These are phyloP conservation scores for Plasmodium reichenowi DNA, from an alignment of 169 alveolate genomes.

Conservation along the genomic window DNA sequence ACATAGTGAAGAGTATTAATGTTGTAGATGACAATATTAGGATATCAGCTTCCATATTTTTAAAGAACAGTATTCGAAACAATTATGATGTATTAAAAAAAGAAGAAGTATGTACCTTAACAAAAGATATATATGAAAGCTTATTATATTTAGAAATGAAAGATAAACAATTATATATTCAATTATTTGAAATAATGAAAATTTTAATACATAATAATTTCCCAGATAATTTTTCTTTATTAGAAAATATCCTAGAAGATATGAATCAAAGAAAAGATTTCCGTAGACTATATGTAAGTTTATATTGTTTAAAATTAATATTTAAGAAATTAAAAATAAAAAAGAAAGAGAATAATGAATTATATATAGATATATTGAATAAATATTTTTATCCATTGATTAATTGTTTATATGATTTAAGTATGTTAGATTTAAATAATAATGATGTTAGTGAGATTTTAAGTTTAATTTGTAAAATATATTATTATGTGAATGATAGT, in stretches of 20 bases:
- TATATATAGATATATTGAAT: slow-evolving; percentile 50
- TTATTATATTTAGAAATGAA: slow-evolving; percentile 50
- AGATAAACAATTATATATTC: slow-evolving; percentile 54
- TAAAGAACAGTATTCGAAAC: slow-evolving; percentile 46
- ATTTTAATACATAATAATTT: slow-evolving; percentile 46
- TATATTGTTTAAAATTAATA: slow-evolving; percentile 52
- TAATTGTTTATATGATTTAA: slow-evolving; percentile 62
- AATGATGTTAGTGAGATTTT: slow-evolving; percentile 54
- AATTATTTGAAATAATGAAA: slow-evolving; percentile 60
- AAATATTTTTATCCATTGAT: slow-evolving; percentile 62
- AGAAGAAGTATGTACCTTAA: slow-evolving; percentile 49
- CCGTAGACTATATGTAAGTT: slow-evolving; percentile 43
- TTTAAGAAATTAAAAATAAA: slow-evolving; percentile 64
- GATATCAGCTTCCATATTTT: slow-evolving; percentile 47
- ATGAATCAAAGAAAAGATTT: slow-evolving; percentile 67
- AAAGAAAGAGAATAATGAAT: slow-evolving; percentile 50
- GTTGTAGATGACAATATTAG: slow-evolving; percentile 51
- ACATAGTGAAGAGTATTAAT: slow-evolving; percentile 34
- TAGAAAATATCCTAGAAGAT: slow-evolving; percentile 53
- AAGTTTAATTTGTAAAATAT: slow-evolving; percentile 55
- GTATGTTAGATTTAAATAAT: slow-evolving; percentile 44
- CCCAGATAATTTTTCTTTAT: slow-evolving; percentile 27
- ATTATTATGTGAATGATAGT: slow-evolving; percentile 59
- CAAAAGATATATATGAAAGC: slow-evolving; percentile 61
- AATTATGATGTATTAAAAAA: slow-evolving; percentile 40